Evolutionary conservation across 306 rosid genomes (phyloP), one percentile per base, ranked within the genome.

Genomic region (Malus sylvestris): DNA sequence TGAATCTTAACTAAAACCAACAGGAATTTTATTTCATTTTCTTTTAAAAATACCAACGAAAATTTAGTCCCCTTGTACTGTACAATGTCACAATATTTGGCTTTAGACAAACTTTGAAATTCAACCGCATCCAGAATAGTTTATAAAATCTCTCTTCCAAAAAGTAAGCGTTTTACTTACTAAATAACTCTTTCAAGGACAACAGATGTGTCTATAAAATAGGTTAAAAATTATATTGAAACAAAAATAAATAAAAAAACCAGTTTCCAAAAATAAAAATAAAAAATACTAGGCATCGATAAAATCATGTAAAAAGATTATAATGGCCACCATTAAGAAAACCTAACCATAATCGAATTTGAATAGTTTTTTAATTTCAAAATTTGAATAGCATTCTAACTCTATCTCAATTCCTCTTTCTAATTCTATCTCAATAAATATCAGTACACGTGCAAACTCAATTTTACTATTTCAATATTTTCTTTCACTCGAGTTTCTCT

Each of bases 351-450:
- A 29, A 23, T 10, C 45, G 5, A 4, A 57, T 58, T 79, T 59
- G 78, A 79, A 73, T 55, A 67, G 83, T 6, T 68, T 20, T 73
- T 20, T 46, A 8, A 19, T 38, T 72, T 74, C 45, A 11, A 70
- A 71, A 52, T 73, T 81, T 38, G 19, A 66, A 71, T 30, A 4
- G 60, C 18, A 49, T 40, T 70, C 69, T 52, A 58, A 22, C 23
- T 62, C 73, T 20, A 68, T 68, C 76, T 10, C 35, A 61, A 51
- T 60, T 65, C 73, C 27, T 38, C 29, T 29, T 58, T 12, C 20
- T 14, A 63, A 14, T 59, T 18, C n/a, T 63, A n/a, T 29, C 22
- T 42, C 4, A 35, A 35, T 35, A 35, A 35, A 35, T 46, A 19
- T 27, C 4, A 7, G 42, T 7, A 38, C 42, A 38, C 5, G 9